Conservation (phyloP, 2,329 filamentous ascomycete species). For the Biscogniauxia marginata region DNA sequence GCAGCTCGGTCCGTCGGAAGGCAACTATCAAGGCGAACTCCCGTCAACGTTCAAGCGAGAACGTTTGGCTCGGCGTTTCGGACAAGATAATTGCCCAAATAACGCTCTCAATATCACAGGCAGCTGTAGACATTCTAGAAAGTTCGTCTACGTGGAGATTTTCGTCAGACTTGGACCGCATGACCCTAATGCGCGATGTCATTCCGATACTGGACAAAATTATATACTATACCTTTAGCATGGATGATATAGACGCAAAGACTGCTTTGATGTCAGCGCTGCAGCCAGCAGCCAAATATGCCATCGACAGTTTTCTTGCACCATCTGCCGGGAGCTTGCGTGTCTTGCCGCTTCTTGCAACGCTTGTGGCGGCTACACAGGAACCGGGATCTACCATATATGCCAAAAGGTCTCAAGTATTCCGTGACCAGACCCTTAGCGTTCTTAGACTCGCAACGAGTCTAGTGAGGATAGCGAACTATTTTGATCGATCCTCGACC, state of each 20-base stretch:
- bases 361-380: slow-evolving; percentile 62
- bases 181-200: slow-evolving; percentile 66
- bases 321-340: slow-evolving; percentile 67
- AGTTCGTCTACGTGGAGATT: slow-evolving; percentile 87
- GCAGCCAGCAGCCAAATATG: slow-evolving; percentile 69
- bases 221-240: slow-evolving; percentile 69
- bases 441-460: slow-evolving; percentile 66
- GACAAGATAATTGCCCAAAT: slow-evolving; percentile 74
- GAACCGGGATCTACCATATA: slow-evolving; percentile 63
- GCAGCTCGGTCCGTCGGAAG: slow-evolving; percentile 66
- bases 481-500: slow-evolving; percentile 61
- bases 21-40: slow-evolving; percentile 48
- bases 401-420: slow-evolving; percentile 50
- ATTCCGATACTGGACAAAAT: slow-evolving; percentile 70
- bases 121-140: slow-evolving; percentile 80
- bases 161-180: slow-evolving; percentile 63
- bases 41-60: slow-evolving; percentile 46
- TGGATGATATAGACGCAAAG: slow-evolving; percentile 58
- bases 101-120: slow-evolving; percentile 69
- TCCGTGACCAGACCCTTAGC: slow-evolving; percentile 61
- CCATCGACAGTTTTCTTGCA: slow-evolving; percentile 75
- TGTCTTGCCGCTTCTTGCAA: slow-evolving; percentile 73
- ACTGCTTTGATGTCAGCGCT: slow-evolving; percentile 59
- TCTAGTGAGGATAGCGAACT: slow-evolving; percentile 67
- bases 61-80: slow-evolving; percentile 69